These are phyloP conservation scores for Barbarea vulgaris DNA, from an alignment of 345 rosid species.

Conservation along the genomic window DNA sequence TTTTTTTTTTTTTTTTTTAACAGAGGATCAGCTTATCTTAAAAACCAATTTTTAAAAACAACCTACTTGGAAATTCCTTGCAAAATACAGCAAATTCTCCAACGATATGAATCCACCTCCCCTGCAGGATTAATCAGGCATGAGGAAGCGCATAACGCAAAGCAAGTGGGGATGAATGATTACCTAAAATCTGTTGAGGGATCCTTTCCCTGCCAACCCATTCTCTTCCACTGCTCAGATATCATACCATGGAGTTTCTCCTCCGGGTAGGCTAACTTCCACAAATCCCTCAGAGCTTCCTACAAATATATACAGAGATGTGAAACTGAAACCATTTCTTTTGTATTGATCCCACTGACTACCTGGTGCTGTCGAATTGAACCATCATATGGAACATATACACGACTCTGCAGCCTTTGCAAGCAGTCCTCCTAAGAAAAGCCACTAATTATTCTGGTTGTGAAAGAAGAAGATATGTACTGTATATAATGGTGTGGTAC, in stretches of 20 bases:
- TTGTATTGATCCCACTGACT: neutral
- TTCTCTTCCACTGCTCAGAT: conserved; percentile 96
- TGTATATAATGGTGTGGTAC: conserved; percentile 34
- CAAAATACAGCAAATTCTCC: conserved; percentile 87
- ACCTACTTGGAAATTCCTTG: conserved; percentile 70
- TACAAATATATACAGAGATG: conserved; percentile 25
- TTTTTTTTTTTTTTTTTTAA: neutral
- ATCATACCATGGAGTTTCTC: conserved; percentile 74
- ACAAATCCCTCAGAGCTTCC: conserved; percentile 76
- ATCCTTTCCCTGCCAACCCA: conserved; percentile 98
- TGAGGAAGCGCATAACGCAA: neutral
- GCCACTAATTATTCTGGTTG: neutral
- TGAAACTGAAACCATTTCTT: neutral
- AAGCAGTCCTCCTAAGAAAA: conserved; percentile 71
- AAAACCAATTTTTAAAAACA: neutral
- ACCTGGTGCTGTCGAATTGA: conserved; percentile 75
- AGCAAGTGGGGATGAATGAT: neutral
- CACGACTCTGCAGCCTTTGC: conserved; percentile 75
- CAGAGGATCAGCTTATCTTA: neutral
- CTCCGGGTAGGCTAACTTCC: conserved; percentile 82
- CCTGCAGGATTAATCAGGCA: conserved; percentile 46
- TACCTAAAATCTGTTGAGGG: conserved; percentile 94
- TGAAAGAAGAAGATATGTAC: neutral
- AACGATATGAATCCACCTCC: conserved; percentile 91
- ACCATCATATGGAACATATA: conserved; percentile 78